Evolutionary conservation across 2,329 filamentous ascomycete genomes (phyloP).

Genomic region (Xylaria digitata): DNA sequence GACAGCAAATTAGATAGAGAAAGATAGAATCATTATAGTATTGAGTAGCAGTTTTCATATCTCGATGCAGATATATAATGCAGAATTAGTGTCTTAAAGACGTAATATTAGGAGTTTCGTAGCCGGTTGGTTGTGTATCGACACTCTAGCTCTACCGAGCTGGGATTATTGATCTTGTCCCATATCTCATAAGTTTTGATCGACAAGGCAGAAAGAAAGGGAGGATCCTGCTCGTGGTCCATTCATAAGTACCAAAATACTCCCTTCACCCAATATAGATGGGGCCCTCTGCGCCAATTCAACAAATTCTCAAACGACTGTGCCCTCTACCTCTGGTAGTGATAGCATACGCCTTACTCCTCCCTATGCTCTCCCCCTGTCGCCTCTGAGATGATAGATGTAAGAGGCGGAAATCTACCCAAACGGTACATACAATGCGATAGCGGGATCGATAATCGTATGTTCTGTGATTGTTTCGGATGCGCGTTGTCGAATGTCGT

Average conservation of each 20-base stretch:
- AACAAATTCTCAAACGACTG: constrained; percentile 25
- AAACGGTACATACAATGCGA: constrained; percentile 32
- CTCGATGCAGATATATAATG: not conserved
- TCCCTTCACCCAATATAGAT: constrained; percentile 1
- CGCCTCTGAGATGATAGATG: constrained; percentile 17
- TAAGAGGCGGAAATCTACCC: constrained; percentile 33
- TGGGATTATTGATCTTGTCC: constrained; percentile 14
- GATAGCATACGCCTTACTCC: constrained; percentile 37
- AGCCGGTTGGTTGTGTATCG: constrained; percentile 19
- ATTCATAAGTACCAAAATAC: constrained; percentile 13
- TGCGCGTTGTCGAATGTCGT: constrained; percentile 53
- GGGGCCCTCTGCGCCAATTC: constrained; percentile 15
- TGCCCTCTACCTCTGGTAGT: constrained; percentile 24
- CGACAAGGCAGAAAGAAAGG: not conserved
- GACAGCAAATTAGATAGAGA: not conserved
- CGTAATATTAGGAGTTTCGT: constrained; percentile 29
- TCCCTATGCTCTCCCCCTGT: constrained; percentile 23
- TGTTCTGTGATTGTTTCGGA: constrained; percentile 27
- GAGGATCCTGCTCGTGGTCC: not conserved
- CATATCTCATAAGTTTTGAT: constrained; percentile 32
- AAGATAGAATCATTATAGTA: not conserved
- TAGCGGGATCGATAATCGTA: constrained; percentile 24
- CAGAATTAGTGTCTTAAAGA: constrained; percentile 25
- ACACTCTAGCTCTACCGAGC: constrained; percentile 6
- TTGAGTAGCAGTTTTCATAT: not conserved